Base-by-base conservation (phyloP, 2,329 filamentous ascomycete genomes). In the Sporothrix protearum region DNA sequence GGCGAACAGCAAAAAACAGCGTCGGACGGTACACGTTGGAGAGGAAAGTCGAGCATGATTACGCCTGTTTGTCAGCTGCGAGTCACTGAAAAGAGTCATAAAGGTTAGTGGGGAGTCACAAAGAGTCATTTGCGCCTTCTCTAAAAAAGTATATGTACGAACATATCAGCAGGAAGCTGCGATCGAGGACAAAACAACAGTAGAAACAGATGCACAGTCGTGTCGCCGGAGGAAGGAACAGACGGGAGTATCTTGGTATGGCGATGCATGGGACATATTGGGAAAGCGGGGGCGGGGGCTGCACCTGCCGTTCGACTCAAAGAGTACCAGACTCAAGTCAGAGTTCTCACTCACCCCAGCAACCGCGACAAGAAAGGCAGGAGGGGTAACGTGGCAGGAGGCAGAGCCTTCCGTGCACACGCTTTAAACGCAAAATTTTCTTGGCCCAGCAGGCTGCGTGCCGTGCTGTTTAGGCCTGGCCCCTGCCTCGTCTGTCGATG, bases 201-300 rank as follows among this genome's bases (percentile, higher is more conserved):
- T 12, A 45, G 5, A 6, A 61, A 10, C 42, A 36, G 64, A 67
- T 66, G 63, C 42, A 28, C 63, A 45, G n/a, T n/a, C 9, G 22
- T 1, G 22, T 19, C 55, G 9, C 28, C 2, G 9, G n/a, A n/a
- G 6, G 25, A 49, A 53, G 47, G 47, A 25, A 47, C 39, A 12
- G 39, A 12, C 39, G 12, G 55, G 12, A 28, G 39, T 16, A 49
- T 42, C 22, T 22, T n/a, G 51, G 36, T 33, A 19, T 68, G 69
- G 53, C 49, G 71, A 71, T 71, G n/a, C 42, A 55, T 68, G 28
- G 28, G 55, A 36, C 36, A 51, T 14, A 47, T 25, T 47, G 55
- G 71, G 72, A 73, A 74, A 72, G 73, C 68, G 73, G 73, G 71
- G 73, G 70, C 70, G 73, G 71, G 71, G 71, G 30, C 47, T 61